Percentiles rank a stretch among this genome's conserved stretches.
phyloP scores from a whole-genome alignment of 2,329 filamentous ascomycete genomes.

The Calonectria multiphialidica region DNA sequence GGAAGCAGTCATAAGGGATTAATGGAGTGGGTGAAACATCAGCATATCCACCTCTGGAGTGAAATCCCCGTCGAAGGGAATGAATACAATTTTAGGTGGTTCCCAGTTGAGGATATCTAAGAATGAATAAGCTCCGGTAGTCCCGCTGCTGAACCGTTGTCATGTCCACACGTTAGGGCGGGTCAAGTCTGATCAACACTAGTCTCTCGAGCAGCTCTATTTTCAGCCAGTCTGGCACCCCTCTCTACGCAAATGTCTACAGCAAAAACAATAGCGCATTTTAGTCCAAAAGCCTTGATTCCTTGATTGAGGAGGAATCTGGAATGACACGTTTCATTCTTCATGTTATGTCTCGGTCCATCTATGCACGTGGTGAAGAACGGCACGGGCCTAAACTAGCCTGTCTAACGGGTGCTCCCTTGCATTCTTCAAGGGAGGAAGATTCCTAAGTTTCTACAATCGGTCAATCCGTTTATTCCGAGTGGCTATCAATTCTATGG shows the following conservation, averaged over 20 bases:
- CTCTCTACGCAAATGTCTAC: too few species aligned
- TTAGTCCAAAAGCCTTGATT: not conserved
- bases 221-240: not conserved
- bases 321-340: not conserved
- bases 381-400: not conserved
- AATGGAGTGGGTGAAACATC: not conserved
- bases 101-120: not conserved
- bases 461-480: too few species aligned
- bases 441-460: not conserved
- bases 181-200: not conserved
- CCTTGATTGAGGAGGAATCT: not conserved
- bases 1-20: too few species aligned
- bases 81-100: too few species aligned
- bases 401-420: slow-evolving; percentile 3
- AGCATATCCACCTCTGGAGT: not conserved
- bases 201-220: not conserved
- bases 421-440: not conserved
- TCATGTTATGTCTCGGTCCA: not conserved
- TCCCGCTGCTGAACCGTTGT: not conserved
- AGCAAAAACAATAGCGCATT: not conserved
- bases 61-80: not conserved
- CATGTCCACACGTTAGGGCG: not conserved
- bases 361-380: not conserved
- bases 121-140: not conserved
- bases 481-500: not conserved